Conservation (phyloP, 805 yeast genomes). For the Komagataella populi region DNA sequence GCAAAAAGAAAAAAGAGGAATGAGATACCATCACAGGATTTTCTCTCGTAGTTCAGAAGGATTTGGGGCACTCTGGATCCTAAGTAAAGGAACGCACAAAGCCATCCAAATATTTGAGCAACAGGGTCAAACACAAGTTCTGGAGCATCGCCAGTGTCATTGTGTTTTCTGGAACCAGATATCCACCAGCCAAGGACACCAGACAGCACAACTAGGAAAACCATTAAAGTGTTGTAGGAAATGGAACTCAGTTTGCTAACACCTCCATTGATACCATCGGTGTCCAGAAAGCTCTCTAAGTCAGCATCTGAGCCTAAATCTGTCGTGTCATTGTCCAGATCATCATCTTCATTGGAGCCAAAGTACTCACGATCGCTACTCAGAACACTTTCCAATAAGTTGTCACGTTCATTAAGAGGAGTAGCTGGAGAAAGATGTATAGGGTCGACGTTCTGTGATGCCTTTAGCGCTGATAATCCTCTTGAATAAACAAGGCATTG, state of each 20-base stretch:
- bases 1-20: conserved; percentile 91
- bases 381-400: conserved; percentile 42
- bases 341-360: conserved; percentile 7
- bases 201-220: conserved; percentile 50
- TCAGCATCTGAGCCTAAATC: conserved; percentile 7
- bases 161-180: conserved; percentile 23
- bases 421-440: conserved; percentile 83
- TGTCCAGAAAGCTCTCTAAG: conserved; percentile 16
- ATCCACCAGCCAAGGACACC: conserved; percentile 87
- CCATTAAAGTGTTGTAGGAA: conserved; percentile 34
- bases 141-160: conserved; percentile 17
- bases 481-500: conserved; percentile 78
- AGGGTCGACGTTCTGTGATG: conserved; percentile 39
- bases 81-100: conserved; percentile 60
- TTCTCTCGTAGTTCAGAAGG: conserved; percentile 67
- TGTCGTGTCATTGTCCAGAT: conserved; percentile 10
- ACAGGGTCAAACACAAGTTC: conserved; percentile 52
- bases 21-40: conserved; percentile 91
- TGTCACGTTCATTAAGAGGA: conserved; percentile 58
- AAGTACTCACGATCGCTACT: conserved; percentile 22
- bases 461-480: conserved; percentile 14
- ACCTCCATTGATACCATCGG: conserved; percentile 13
- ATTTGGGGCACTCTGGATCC: conserved; percentile 94
- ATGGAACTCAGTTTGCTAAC: conserved; percentile 2
- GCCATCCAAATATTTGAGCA: conserved; percentile 83